These are phyloP conservation scores for Annulohypoxylon nitens DNA, from an alignment of 495 filamentous ascomycete genomes.

Conservation along the genomic window DNA sequence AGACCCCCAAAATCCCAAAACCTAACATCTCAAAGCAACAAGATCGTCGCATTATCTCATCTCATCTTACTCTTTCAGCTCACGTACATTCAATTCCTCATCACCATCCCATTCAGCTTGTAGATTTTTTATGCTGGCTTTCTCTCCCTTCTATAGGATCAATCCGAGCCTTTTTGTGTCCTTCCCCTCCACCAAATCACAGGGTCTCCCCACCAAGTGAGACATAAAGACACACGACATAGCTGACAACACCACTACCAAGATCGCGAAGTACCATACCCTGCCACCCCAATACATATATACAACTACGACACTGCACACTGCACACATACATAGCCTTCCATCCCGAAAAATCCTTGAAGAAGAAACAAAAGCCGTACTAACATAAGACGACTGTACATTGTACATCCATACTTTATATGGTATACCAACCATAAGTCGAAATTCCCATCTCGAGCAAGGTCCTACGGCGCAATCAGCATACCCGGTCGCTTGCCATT, in stretches of 20 bases:
- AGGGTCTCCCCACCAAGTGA: slow-evolving; percentile 45
- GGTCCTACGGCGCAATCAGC: slow-evolving; percentile 29
- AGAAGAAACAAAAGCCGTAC: neutral
- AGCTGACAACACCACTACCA: slow-evolving; percentile 35
- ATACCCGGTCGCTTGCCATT: slow-evolving; percentile 19
- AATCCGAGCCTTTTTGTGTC: slow-evolving; percentile 2
- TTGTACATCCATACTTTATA: slow-evolving; percentile 17
- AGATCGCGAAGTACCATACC: slow-evolving; percentile 3
- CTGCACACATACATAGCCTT: neutral
- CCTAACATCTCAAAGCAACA: slow-evolving; percentile 17
- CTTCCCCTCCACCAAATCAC: slow-evolving; percentile 30
- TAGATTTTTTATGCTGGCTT: neutral
- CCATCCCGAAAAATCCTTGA: slow-evolving; percentile 10
- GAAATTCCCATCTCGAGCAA: slow-evolving; percentile 27
- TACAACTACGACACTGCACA: neutral
- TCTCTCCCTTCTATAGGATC: slow-evolving; percentile 7
- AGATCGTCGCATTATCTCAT: slow-evolving; percentile 21
- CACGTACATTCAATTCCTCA: neutral
- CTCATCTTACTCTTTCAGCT: slow-evolving; percentile 16
- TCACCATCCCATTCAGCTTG: slow-evolving; percentile 2
- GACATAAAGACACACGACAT: slow-evolving; percentile 48
- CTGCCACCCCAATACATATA: neutral
- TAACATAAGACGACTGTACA: neutral
- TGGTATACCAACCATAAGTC: slow-evolving; percentile 28
- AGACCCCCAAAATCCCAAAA: slow-evolving; percentile 1